A percentile compares a stretch with the other conserved stretches of the same genome.
Conservation (phyloP, 305 asterid species). For the Rubia peregrina region DNA sequence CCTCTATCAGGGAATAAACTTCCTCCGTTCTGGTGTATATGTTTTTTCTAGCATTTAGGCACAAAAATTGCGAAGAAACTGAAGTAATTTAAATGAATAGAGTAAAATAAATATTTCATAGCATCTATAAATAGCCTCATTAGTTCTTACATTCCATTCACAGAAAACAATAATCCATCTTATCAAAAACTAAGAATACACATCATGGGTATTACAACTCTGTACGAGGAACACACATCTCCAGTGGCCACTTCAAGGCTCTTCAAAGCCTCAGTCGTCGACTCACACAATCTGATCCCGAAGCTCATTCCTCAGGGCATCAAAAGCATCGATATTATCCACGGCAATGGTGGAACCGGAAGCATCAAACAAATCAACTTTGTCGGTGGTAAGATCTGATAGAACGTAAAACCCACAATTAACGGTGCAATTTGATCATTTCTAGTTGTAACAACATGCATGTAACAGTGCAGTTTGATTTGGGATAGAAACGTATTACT, state of each 20-base stretch:
- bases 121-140: slow-evolving; percentile 3
- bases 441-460: too few relatives aligned
- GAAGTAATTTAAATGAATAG: too few relatives aligned
- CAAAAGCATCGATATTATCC: slow-evolving; percentile 25
- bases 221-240: slow-evolving; percentile 6
- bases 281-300: slow-evolving; percentile 30
- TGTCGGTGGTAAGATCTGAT: slow-evolving; percentile 18
- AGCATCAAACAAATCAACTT: slow-evolving; percentile 29
- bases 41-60: too few relatives aligned
- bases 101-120: neutral
- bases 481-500: neutral
- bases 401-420: neutral
- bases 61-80: too few relatives aligned
- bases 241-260: slow-evolving; percentile 16
- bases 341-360: slow-evolving; percentile 30
- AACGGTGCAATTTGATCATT: too few relatives aligned
- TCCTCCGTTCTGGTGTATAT: too few relatives aligned
- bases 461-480: too few relatives aligned
- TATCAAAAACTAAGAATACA: neutral
- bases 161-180: neutral
- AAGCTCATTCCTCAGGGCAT: slow-evolving; percentile 29
- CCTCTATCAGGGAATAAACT: too few relatives aligned
- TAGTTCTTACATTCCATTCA: neutral
- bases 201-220: slow-evolving; percentile 1
- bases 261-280: slow-evolving; percentile 28